Evolutionary conservation across 1,284 basidiomycete species (phyloP).

Genomic region (Farysia itapuensis): DNA sequence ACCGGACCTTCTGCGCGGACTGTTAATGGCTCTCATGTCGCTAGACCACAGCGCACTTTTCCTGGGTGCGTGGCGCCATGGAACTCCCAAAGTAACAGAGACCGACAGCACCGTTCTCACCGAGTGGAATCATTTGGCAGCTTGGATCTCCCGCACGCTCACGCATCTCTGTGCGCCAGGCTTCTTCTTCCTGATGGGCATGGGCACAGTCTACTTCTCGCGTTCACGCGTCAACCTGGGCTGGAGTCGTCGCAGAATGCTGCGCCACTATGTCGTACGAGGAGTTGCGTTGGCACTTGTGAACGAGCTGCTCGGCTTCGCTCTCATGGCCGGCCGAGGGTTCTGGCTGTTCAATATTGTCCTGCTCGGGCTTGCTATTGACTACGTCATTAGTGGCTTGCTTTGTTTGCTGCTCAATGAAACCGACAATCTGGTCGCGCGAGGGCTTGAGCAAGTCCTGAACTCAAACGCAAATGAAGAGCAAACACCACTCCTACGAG

Average conservation of each 20-base stretch:
- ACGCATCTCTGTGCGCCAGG: constrained; percentile 47
- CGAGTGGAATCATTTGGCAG: constrained; percentile 16
- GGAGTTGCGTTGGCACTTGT: constrained; percentile 28
- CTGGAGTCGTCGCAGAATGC: constrained; percentile 10
- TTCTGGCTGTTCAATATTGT: constrained; percentile 36
- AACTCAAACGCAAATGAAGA: neutral
- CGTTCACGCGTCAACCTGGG: constrained; percentile 14
- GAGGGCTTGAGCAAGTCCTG: neutral
- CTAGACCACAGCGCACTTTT: constrained; percentile 39
- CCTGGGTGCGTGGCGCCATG: constrained; percentile 39
- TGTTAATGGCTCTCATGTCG: constrained; percentile 43
- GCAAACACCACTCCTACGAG: neutral
- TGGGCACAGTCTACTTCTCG: constrained; percentile 43
- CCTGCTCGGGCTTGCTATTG: constrained; percentile 34
- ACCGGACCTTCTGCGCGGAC: constrained; percentile 42
- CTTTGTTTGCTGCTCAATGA: constrained; percentile 14
- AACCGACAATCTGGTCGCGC: constrained; percentile 1
- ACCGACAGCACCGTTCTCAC: constrained; percentile 12
- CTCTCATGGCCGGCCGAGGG: constrained; percentile 5
- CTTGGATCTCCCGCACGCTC: constrained; percentile 18
- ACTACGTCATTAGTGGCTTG: constrained; percentile 35
- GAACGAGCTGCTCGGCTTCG: constrained; percentile 18
- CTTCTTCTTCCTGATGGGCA: constrained; percentile 42
- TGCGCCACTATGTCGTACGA: constrained; percentile 18
- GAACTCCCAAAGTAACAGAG: constrained; percentile 28